Conservation (phyloP, 108 stramenopile species). For the Bacterosira constricta region DNA sequence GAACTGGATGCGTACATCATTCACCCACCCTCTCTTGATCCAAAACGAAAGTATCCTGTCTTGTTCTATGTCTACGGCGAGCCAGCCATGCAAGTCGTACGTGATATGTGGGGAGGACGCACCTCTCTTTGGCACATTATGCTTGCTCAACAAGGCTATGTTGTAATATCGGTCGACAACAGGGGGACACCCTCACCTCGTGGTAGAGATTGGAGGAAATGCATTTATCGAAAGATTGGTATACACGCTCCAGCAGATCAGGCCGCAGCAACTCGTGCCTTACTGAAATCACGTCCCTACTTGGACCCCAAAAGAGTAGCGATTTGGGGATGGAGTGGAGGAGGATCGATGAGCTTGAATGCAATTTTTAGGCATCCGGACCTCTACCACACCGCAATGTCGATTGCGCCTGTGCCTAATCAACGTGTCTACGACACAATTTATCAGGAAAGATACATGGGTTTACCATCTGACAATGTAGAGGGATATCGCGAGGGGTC, state of each 20-base stretch:
- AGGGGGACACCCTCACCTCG: conserved; percentile 46
- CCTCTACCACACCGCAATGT: conserved; percentile 42
- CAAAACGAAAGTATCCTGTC: conserved; percentile 40
- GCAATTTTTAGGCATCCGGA: conserved; percentile 49
- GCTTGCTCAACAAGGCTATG: conserved; percentile 43
- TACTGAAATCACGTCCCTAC: conserved; percentile 42
- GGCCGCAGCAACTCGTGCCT: conserved; percentile 31
- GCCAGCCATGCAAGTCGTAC: conserved; percentile 48
- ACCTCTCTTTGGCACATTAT: conserved; percentile 50
- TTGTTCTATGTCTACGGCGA: conserved; percentile 48
- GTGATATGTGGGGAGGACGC: conserved; percentile 50
- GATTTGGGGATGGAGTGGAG: conserved; percentile 55
- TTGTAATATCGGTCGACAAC: conserved; percentile 46
- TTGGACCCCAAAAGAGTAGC: conserved; percentile 38
- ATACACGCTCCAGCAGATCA: conserved; percentile 46
- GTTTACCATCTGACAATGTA: conserved; percentile 44
- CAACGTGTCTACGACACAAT: conserved; percentile 49
- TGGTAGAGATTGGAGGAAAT: conserved; percentile 48
- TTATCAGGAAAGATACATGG: conserved; percentile 50
- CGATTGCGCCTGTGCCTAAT: conserved; percentile 48
- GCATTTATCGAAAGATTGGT: conserved; percentile 47
- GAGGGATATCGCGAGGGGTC: conserved; percentile 45
- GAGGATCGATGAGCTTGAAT: conserved; percentile 51
- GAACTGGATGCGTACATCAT: conserved; percentile 49
- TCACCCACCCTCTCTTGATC: conserved; percentile 38